A percentile compares a stretch with the other conserved stretches of the same genome.
Evolutionary conservation across 768 basidiomycete species (phyloP).

Genomic region (Imleria badia): DNA sequence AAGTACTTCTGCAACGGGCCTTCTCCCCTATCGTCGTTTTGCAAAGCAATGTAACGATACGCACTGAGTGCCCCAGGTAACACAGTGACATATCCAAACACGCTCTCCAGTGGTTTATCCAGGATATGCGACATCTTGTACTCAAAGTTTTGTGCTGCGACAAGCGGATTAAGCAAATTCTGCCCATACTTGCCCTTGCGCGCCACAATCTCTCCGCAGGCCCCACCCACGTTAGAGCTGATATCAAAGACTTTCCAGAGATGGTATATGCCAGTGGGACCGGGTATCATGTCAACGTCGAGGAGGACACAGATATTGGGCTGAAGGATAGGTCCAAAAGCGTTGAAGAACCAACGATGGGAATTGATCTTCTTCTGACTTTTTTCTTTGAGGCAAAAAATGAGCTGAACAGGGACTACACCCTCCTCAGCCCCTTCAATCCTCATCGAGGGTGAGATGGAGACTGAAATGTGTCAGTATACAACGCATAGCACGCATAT

Average conservation of each 20-base stretch:
- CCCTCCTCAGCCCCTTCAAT: conserved; percentile 78
- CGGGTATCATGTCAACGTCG: conserved; percentile 85
- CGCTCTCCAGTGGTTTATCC: conserved; percentile 86
- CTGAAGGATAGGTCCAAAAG: conserved; percentile 74
- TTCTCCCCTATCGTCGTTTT: conserved; percentile 79
- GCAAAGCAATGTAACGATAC: conserved; percentile 86
- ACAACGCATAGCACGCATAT: not conserved
- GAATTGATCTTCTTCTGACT: conserved; percentile 97
- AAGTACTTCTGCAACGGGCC: conserved; percentile 97
- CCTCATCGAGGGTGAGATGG: conserved; percentile 77
- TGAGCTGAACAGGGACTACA: conserved; percentile 85
- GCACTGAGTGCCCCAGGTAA: conserved; percentile 92
- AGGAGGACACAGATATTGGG: conserved; percentile 92
- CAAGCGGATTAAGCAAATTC: conserved; percentile 80
- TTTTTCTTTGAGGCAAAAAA: conserved; percentile 90
- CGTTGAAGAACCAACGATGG: conserved; percentile 94
- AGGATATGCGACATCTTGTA: conserved; percentile 94
- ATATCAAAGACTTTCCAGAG: conserved; percentile 95
- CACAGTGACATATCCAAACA: conserved; percentile 95
- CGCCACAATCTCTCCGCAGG: conserved; percentile 97
- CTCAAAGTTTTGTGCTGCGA: conserved; percentile 92
- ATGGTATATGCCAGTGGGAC: conserved; percentile 86
- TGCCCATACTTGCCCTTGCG: conserved; percentile 81
- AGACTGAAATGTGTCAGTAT: conserved; percentile 50
- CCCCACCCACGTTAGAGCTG: conserved; percentile 90